These are phyloP conservation scores for Claviceps lovelessii DNA, from an alignment of 2,329 filamentous ascomycete genomes.

Conservation along the genomic window DNA sequence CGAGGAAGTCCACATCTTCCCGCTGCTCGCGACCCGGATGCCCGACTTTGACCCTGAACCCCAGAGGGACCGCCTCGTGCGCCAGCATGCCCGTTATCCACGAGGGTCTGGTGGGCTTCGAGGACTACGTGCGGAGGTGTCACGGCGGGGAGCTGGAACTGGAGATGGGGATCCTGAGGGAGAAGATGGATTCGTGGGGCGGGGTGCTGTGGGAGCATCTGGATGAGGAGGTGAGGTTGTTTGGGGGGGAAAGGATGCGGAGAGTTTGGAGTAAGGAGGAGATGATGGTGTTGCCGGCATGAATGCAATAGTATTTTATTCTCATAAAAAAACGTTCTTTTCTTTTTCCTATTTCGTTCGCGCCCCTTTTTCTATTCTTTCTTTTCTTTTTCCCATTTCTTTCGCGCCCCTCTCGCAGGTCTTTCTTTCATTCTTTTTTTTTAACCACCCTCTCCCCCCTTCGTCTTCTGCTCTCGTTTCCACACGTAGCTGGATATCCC, in stretches of 20 bases:
- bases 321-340: neutral
- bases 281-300: slow-evolving; percentile 58
- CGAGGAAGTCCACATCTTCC: slow-evolving; percentile 73
- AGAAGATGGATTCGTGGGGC: slow-evolving; percentile 64
- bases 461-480: too few species aligned
- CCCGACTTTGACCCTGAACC: slow-evolving; percentile 49
- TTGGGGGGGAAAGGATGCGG: slow-evolving; percentile 79
- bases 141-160: slow-evolving; percentile 46
- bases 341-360: too few species aligned
- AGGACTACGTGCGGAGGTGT: slow-evolving; percentile 51
- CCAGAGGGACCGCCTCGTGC: slow-evolving; percentile 44
- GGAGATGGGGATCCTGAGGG: slow-evolving; percentile 45
- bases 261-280: slow-evolving; percentile 67
- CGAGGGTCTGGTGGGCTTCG: slow-evolving; percentile 52
- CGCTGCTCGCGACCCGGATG: slow-evolving; percentile 62
- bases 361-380: neutral
- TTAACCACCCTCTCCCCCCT: too few species aligned
- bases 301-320: slow-evolving; percentile 5
- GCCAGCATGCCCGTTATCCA: slow-evolving; percentile 71
- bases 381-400: too few species aligned
- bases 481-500: too few species aligned
- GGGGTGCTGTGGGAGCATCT: slow-evolving; percentile 68
- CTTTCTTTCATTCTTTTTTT: too few species aligned
- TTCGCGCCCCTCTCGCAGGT: too few species aligned
- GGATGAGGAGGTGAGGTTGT: slow-evolving; percentile 65